These are phyloP conservation scores for Clonostachys chloroleuca DNA, from an alignment of 2,329 filamentous ascomycete species.

Conservation along the genomic window DNA sequence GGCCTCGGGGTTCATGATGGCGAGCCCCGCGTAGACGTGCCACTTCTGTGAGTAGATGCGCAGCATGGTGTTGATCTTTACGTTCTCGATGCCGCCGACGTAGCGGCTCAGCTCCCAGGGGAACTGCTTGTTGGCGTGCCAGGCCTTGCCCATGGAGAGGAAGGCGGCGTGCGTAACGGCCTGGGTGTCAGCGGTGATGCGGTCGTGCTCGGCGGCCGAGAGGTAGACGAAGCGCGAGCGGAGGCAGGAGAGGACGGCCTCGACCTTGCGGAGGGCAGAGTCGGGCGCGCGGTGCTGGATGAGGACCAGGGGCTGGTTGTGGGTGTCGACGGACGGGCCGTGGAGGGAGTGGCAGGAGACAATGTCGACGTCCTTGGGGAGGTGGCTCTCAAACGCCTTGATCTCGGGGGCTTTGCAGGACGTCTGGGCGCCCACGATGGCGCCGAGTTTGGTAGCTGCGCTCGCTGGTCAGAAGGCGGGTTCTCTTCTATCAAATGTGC, in stretches of 20 bases:
- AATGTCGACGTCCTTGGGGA: conserved; percentile 86
- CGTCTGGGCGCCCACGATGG: conserved; percentile 95
- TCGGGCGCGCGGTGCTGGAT: conserved; percentile 89
- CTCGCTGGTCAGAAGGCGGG: neutral
- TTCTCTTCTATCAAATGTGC: neutral
- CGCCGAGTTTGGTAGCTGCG: conserved; percentile 86
- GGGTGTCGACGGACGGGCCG: conserved; percentile 83
- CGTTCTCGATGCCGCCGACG: conserved; percentile 95
- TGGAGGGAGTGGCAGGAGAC: conserved; percentile 96
- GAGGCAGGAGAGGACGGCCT: conserved; percentile 77
- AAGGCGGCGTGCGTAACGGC: conserved; percentile 98
- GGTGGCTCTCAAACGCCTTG: conserved; percentile 82
- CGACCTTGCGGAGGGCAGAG: conserved; percentile 71
- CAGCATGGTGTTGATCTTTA: conserved; percentile 97
- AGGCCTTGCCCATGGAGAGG: conserved; percentile 94
- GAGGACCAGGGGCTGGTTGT: conserved; percentile 85
- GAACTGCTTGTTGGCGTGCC: conserved; percentile 92
- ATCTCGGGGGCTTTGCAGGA: conserved; percentile 98
- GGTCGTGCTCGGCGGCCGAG: conserved; percentile 83
- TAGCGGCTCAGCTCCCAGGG: conserved; percentile 97
- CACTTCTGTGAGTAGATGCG: conserved; percentile 98
- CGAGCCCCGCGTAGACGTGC: conserved; percentile 97
- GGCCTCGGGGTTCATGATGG: conserved; percentile 92
- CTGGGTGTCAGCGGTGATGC: conserved; percentile 97
- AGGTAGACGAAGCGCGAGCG: conserved; percentile 84